A percentile compares a stretch with the other conserved stretches of the same genome.
Evolutionary conservation across 495 filamentous ascomycete species (phyloP).

Genomic region (Daldinia grandis): DNA sequence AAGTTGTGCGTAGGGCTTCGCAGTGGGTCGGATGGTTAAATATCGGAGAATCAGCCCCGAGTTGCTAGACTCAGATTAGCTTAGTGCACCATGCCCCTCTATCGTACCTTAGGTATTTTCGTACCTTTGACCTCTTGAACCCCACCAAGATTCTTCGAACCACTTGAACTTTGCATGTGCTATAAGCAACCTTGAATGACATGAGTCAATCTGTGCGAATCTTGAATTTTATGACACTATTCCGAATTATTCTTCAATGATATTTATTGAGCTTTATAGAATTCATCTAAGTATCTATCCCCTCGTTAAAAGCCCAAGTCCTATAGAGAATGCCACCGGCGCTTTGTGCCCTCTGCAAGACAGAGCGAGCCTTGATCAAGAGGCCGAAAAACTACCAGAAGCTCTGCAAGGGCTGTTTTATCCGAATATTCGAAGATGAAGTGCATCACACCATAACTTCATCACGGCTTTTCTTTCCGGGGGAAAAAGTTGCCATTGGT

Average conservation of each 20-base stretch:
- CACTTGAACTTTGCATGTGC: not conserved
- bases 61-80: not conserved
- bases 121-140: slow-evolving; percentile 7
- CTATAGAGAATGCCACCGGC: slow-evolving; percentile 55
- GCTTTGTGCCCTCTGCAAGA: slow-evolving; percentile 78
- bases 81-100: slow-evolving; percentile 31
- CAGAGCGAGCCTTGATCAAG: slow-evolving; percentile 82
- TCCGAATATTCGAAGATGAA: slow-evolving; percentile 87
- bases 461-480: slow-evolving; percentile 78
- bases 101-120: slow-evolving; percentile 16
- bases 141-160: slow-evolving; percentile 35
- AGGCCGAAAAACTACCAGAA: slow-evolving; percentile 93
- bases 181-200: not conserved
- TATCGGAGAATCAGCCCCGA: slow-evolving; percentile 22
- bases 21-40: slow-evolving; percentile 33
- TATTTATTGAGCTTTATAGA: not conserved
- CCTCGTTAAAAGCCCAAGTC: not conserved
- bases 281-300: not conserved
- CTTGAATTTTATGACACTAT: not conserved
- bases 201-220: slow-evolving; percentile 10
- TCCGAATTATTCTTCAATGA: not conserved
- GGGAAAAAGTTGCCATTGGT: slow-evolving; percentile 91
- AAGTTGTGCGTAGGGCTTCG: slow-evolving; percentile 40
- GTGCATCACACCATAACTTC: slow-evolving; percentile 89
- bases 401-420: slow-evolving; percentile 89